These are phyloP conservation scores for Sporothrix pallida DNA, from an alignment of 2,329 filamentous ascomycete genomes.

Conservation along the genomic window DNA sequence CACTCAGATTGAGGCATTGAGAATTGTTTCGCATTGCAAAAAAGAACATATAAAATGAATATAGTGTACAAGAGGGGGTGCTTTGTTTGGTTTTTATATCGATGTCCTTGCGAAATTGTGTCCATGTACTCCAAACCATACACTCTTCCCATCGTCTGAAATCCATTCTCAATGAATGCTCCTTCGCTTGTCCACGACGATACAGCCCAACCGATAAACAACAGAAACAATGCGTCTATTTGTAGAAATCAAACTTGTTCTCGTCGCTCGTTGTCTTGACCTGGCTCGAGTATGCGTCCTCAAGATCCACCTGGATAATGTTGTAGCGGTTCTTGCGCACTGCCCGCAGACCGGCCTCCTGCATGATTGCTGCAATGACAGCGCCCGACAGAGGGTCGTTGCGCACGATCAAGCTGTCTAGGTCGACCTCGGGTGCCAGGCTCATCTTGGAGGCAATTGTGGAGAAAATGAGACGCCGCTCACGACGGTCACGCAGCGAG, in stretches of 20 bases:
- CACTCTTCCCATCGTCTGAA: background rate
- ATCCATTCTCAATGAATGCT: conserved; percentile 16
- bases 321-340: conserved; percentile 99
- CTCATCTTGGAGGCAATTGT: conserved; percentile 99
- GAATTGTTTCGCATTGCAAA: conserved; percentile 11
- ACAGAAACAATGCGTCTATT: conserved; percentile 53
- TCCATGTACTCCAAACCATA: conserved; percentile 1
- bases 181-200: background rate
- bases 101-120: conserved; percentile 12
- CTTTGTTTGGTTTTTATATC: conserved; percentile 3
- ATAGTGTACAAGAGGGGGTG: conserved; percentile 30
- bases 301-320: conserved; percentile 95
- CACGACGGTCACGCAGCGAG: conserved; percentile 88
- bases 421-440: conserved; percentile 90
- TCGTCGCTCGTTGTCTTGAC: conserved; percentile 77
- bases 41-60: conserved; percentile 2
- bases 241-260: conserved; percentile 91
- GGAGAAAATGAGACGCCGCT: conserved; percentile 93
- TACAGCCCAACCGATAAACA: background rate
- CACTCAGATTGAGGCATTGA: background rate
- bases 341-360: conserved; percentile 91
- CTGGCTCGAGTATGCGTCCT: conserved; percentile 96
- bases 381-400: conserved; percentile 96
- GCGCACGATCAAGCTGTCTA: conserved; percentile 93
- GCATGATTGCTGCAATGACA: conserved; percentile 98